Conservation (phyloP, 805 yeast genomes). For the Ogataea philodendri region DNA sequence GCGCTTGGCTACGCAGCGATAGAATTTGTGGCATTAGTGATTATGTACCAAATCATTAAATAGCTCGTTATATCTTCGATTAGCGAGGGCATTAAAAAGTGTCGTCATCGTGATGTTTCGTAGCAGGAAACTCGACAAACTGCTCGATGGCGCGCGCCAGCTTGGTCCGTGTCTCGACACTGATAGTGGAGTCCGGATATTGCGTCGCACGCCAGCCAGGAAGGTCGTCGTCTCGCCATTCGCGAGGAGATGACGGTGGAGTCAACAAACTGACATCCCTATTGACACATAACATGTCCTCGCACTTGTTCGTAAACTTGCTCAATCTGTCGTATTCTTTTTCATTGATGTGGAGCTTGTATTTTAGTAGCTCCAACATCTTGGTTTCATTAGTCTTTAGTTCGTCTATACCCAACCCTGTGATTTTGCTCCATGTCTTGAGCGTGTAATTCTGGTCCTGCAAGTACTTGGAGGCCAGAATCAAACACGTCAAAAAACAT, state of each 20-base stretch:
- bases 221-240: slow-evolving; percentile 9
- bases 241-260: slow-evolving; percentile 11
- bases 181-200: slow-evolving; percentile 9
- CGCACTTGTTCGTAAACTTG: slow-evolving; percentile 7
- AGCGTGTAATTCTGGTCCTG: slow-evolving; percentile 72
- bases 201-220: slow-evolving; percentile 8
- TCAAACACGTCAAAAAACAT: slow-evolving; percentile 63
- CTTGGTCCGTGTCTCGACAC: slow-evolving; percentile 16
- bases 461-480: slow-evolving; percentile 68
- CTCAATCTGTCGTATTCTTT: slow-evolving; percentile 41
- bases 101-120: slow-evolving; percentile 10
- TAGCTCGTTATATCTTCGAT: slow-evolving; percentile 2
- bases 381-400: slow-evolving; percentile 49
- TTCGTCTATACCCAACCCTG: slow-evolving; percentile 56
- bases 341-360: slow-evolving; percentile 52
- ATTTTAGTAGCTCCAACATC: slow-evolving; percentile 53
- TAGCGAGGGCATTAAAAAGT: slow-evolving; percentile 1
- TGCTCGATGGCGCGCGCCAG: slow-evolving; percentile 10
- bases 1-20: slow-evolving; percentile 1
- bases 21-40: slow-evolving; percentile 7
- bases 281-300: background rate
- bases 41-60: slow-evolving; percentile 10
- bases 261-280: background rate
- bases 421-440: slow-evolving; percentile 70
- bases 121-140: slow-evolving; percentile 16